Base-by-base conservation (phyloP, 176 grass and related monocot genomes). In the Pontederia crassipes region DNA sequence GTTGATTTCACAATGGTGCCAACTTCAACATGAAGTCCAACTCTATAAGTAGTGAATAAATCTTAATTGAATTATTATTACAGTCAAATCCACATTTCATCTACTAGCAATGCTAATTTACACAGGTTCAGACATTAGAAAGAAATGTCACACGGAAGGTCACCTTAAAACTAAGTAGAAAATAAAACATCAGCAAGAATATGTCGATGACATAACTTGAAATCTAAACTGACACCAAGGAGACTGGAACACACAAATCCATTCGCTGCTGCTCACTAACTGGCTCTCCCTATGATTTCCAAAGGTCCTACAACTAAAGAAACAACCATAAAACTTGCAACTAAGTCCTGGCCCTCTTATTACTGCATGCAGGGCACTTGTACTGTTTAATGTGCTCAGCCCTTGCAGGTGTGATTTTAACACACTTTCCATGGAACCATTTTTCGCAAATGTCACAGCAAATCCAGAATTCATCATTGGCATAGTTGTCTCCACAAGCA, bases 381-480 rank as follows among this genome's bases (percentile, higher is more conserved):
- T 62, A 62, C 8, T 62, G 59, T 46, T 62, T 62, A 40, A 62
- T 62, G 59, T 62, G 59, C 59, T 62, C 59, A 62, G 59, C 59
- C 35, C 59, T 29, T 62, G 59, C 59, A 46, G 59, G 59, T 45
- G 59, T 62, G 59, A 62, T 62, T 15, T 62, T 62, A 62, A 62
- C 59, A 45, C 59, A 62, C 17, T 62, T 62, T 12, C 59, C 59
- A 45, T 62, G 59, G 59, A 62, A 62, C 59, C 59, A 62, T 62
- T 62, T 62, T 62, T 62, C 59, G 16, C 59, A 62, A 62, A 62
- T 16, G 14, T 62, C 59, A 17, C 59, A 62, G 59, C 59, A 62
- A 45, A 62, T 62, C 59, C 59, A 62, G 16, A 62, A 62, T 46
- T 62, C 59, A 45, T 62, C 59, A 46, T 45, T 45, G 3, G n/a